Evolutionary conservation across 1,284 basidiomycete species (phyloP).

Genomic region (Cryptococcus sp.): DNA sequence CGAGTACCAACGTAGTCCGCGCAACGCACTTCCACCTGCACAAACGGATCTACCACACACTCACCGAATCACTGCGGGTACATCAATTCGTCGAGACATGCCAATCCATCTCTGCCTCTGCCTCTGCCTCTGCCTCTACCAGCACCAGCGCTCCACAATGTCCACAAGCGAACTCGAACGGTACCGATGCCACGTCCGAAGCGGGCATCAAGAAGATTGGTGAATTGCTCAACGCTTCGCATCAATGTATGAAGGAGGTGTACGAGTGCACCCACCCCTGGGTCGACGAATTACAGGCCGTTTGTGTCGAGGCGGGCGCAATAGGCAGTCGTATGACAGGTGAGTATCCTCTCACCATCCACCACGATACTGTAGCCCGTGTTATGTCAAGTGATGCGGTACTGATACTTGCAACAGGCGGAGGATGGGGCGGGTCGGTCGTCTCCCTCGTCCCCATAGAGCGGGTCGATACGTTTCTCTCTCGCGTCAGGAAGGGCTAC

Average conservation of each 20-base stretch:
- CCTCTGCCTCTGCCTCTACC: conserved; percentile 31
- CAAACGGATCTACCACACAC: conserved; percentile 75
- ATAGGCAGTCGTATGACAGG: conserved; percentile 61
- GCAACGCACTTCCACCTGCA: conserved; percentile 75
- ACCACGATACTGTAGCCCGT: too few species aligned
- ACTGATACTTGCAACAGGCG: conserved; percentile 58
- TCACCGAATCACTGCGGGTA: conserved; percentile 74
- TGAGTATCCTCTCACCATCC: not conserved
- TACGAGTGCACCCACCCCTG: conserved; percentile 80
- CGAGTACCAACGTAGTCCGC: conserved; percentile 60
- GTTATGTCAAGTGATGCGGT: not conserved
- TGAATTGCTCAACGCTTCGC: conserved; percentile 73
- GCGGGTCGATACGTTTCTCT: conserved; percentile 69
- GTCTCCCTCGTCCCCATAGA: conserved; percentile 75
- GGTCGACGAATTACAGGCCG: conserved; percentile 65
- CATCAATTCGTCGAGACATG: conserved; percentile 70
- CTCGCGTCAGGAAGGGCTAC: conserved; percentile 64
- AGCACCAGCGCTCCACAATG: conserved; percentile 10
- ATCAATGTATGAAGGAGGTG: conserved; percentile 65
- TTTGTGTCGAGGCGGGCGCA: conserved; percentile 68
- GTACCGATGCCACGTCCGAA: conserved; percentile 55
- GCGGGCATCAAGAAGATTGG: conserved; percentile 58
- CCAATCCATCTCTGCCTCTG: conserved; percentile 52
- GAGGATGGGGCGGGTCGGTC: conserved; percentile 88
- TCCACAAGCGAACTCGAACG: conserved; percentile 21